phyloP scores from a whole-genome alignment of 108 stramenopile species.

The Cyclotella atomus region DNA sequence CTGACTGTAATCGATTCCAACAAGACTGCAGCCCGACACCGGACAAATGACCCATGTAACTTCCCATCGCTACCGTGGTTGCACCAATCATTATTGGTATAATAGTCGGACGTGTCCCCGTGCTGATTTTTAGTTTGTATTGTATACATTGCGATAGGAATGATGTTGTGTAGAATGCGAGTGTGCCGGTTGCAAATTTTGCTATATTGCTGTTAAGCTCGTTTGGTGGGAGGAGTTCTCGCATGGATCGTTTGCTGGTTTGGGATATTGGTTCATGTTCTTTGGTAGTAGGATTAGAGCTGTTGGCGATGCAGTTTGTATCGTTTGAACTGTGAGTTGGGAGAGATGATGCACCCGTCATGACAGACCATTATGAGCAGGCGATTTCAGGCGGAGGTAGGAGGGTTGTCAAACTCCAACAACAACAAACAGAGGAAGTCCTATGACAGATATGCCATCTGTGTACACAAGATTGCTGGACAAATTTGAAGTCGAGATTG shows the following conservation, averaged over 20 bases:
- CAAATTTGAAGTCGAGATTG: no score
- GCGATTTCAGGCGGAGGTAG: no score
- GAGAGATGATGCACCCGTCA: no score
- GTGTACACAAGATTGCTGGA: no score
- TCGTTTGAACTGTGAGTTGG: no score
- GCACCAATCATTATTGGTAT: conserved; percentile 59
- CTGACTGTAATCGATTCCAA: neutral
- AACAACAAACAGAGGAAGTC: no score
- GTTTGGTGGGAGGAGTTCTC: neutral
- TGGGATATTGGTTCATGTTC: conserved; percentile 1
- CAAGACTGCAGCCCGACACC: conserved; percentile 28
- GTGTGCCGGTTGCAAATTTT: conserved; percentile 7
- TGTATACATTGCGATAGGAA: conserved; percentile 46
- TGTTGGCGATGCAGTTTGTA: no score
- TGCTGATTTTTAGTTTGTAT: conserved; percentile 66
- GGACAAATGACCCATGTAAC: conserved; percentile 58
- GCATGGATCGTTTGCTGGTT: neutral
- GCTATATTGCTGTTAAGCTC: neutral
- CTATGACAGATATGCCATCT: no score
- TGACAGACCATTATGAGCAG: no score
- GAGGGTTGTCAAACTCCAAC: no score
- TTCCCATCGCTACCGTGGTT: conserved; percentile 71
- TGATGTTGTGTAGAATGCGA: conserved; percentile 35
- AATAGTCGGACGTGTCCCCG: conserved; percentile 60
- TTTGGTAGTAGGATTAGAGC: no score